Evolutionary conservation across 176 grass and related monocot species (phyloP), one percentile per base, ranked within the genome.

Genomic region (Aegilops sharonensis): DNA sequence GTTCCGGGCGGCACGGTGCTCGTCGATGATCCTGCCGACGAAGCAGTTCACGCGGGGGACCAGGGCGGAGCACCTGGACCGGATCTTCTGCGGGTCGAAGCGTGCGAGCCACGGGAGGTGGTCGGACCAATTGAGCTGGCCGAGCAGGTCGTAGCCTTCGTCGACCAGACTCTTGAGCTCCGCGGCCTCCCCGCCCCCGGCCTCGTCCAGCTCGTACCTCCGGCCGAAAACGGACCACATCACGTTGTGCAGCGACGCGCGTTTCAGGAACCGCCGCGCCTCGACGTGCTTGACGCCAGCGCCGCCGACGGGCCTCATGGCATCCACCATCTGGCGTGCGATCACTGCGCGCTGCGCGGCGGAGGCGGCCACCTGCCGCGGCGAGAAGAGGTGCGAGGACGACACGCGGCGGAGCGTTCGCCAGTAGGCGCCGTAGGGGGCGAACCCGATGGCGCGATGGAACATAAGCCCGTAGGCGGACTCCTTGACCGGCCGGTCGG

Each of bases 371-470:
- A 97, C 81, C 86, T 97, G 92, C 66, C 89, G 83, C 52, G 90
- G 88, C 2, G 88, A 91, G 92, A 97, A 97, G 80, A 97, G 87
- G 86, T 97, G 94, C 2, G 72, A 6, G 4, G 88, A 82, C 4
- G 92, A 69, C 84, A 97, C 91, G 72, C 92, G 88, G 48, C 94
- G 94, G 72, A 97, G 94, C 47, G 80, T 43, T 43, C 94, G 92
- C 94, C 94, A 97, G 89, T 97, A 94, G 12, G 42, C 63, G 9
- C 92, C 94, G 68, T 97, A 87, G 21, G 90, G 88, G 6, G 94
- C 94, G 88, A 97, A 97, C 12, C 94, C 94, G 85, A 97, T 94
- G 72, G 94, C 90, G 83, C 92, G 94, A 78, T 94, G 72, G 85
- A 97, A 97, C 72, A 97, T 72, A 54, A 97, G 89, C 14, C 88